Conservation (phyloP, 345 rosid species). For the Pugionium dolabratum region DNA sequence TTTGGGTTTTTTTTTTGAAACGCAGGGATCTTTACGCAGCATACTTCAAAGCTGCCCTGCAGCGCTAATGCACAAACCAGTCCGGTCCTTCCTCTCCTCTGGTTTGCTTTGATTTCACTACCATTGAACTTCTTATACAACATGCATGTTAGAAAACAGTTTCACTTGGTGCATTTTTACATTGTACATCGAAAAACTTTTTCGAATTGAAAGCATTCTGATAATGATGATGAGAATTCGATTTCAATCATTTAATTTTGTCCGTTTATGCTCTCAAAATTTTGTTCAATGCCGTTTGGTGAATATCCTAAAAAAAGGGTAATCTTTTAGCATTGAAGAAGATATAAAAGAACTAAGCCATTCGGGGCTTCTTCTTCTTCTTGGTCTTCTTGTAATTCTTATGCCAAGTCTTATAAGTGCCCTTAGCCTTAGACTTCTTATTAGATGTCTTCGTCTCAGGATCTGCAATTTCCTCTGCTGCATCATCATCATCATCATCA, state of each 20-base stretch:
- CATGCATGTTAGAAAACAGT: background rate
- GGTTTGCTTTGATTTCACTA: conserved; percentile 19
- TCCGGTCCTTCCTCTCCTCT: background rate
- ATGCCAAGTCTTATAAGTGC: conserved; percentile 41
- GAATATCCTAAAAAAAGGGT: background rate
- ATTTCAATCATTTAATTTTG: conserved; percentile 23
- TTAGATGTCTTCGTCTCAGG: conserved; percentile 29
- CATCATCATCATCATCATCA: conserved; percentile 36
- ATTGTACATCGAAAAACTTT: background rate
- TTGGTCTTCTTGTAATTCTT: conserved; percentile 41
- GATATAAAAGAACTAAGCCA: conserved; percentile 14
- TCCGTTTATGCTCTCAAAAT: background rate
- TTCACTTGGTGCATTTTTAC: conserved; percentile 12
- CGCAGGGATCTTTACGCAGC: conserved; percentile 95
- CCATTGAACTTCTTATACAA: conserved; percentile 20
- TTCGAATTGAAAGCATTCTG: background rate
- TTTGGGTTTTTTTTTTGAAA: conserved; percentile 5
- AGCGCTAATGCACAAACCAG: conserved; percentile 41
- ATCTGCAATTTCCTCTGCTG: conserved; percentile 8
- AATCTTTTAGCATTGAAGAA: background rate
- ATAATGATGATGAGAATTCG: conserved; percentile 13
- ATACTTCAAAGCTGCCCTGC: conserved; percentile 86
- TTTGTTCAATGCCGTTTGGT: background rate
- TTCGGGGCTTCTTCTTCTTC: conserved; percentile 40
- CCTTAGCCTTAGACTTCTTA: conserved; percentile 33